Conservation (phyloP, 1,284 basidiomycete genomes). For the Moesziomyces antarcticus region DNA sequence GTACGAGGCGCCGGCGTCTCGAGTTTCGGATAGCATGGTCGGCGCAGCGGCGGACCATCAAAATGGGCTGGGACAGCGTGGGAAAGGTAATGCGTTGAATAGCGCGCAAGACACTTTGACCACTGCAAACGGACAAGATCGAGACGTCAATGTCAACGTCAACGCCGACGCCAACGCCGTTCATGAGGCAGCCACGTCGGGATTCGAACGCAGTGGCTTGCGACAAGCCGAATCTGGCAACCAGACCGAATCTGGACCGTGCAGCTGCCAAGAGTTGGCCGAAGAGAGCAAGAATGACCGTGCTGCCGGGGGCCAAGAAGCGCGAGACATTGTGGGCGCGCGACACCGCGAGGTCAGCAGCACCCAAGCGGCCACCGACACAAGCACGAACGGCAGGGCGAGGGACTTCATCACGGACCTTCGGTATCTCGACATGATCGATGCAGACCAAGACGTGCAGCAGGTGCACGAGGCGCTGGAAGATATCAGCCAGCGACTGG, state of each 20-base stretch:
- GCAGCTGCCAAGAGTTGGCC: conserved; percentile 4
- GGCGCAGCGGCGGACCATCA: neutral
- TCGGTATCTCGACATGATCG: conserved; percentile 20
- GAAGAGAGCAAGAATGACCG: conserved; percentile 10
- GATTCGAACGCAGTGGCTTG: neutral
- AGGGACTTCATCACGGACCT: conserved; percentile 28
- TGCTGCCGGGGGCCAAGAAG: conserved; percentile 13
- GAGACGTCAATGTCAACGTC: conserved; percentile 13
- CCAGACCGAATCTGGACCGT: neutral
- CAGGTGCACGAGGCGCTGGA: conserved; percentile 35
- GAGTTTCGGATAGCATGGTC: neutral
- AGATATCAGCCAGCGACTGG: conserved; percentile 16
- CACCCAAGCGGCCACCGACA: neutral
- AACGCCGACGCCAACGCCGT: conserved; percentile 14
- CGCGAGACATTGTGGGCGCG: conserved; percentile 15
- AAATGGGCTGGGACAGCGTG: conserved; percentile 9
- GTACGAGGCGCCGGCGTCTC: neutral
- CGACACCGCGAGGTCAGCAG: conserved; percentile 6
- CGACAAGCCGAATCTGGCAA: neutral
- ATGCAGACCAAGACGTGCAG: conserved; percentile 35
- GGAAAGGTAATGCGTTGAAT: conserved; percentile 3
- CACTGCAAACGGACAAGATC: neutral
- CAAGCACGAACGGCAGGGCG: neutral
- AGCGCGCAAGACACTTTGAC: conserved; percentile 7
- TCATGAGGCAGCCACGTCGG: neutral